A percentile compares a stretch with the other conserved stretches of the same genome.
These are phyloP conservation scores for Didymella lethalis DNA, from an alignment of 2,329 filamentous ascomycete genomes.

Conservation along the genomic window DNA sequence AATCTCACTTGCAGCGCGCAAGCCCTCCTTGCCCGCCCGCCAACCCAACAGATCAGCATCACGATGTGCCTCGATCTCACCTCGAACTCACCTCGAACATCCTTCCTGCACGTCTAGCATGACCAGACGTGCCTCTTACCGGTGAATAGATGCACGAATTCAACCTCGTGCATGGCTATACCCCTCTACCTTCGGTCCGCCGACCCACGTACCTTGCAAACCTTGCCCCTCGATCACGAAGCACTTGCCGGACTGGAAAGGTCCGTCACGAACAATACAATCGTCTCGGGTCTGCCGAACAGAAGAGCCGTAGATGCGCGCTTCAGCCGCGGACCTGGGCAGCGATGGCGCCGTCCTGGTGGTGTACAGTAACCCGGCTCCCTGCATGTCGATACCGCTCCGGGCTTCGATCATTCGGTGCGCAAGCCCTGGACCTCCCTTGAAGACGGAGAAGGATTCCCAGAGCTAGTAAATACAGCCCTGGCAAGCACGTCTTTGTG, in stretches of 20 bases:
- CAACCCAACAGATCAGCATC: background rate
- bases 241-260: background rate
- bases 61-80: background rate
- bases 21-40: background rate
- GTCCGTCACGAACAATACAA: too few species aligned
- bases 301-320: background rate
- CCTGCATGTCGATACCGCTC: too few species aligned
- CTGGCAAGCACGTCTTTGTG: too few species aligned
- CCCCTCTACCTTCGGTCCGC: background rate
- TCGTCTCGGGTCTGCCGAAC: too few species aligned
- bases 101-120: background rate
- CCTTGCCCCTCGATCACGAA: background rate
- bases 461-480: too few species aligned
- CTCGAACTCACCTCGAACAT: background rate
- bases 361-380: too few species aligned
- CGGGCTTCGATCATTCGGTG: too few species aligned
- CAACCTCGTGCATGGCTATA: background rate
- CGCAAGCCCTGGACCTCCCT: too few species aligned
- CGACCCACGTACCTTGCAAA: background rate
- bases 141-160: background rate
- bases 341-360: background rate
- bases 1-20: conserved; percentile 1
- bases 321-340: background rate
- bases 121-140: background rate
- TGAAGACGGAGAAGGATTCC: too few species aligned